Conservation (phyloP, 2,329 filamentous ascomycete genomes). For the Capronia epimyces region DNA sequence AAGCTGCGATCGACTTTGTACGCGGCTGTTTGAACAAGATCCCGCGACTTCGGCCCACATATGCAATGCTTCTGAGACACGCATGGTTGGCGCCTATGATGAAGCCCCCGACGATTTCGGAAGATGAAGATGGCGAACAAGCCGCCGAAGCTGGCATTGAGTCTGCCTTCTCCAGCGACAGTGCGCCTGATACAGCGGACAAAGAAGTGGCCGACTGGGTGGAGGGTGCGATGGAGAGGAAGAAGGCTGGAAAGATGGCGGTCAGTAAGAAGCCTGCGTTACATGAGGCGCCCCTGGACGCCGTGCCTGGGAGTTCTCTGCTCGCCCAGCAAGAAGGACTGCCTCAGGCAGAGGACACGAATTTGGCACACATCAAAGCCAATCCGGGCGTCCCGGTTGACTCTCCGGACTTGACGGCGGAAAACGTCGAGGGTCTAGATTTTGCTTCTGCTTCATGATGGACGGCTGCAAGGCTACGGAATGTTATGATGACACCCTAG, state of each 20-base stretch:
- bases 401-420: slow-evolving; percentile 22
- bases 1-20: slow-evolving; percentile 79
- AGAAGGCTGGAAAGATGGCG: slow-evolving; percentile 53
- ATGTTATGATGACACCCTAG: slow-evolving; percentile 10
- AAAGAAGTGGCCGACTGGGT: slow-evolving; percentile 86
- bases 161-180: slow-evolving; percentile 30
- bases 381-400: slow-evolving; percentile 25
- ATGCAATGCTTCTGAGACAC: slow-evolving; percentile 81
- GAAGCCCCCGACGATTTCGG: slow-evolving; percentile 68
- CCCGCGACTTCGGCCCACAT: slow-evolving; percentile 86
- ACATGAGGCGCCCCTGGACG: slow-evolving; percentile 79
- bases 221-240: slow-evolving; percentile 60
- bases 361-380: slow-evolving; percentile 12
- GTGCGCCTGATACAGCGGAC: slow-evolving; percentile 55
- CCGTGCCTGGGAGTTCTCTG: slow-evolving; percentile 45
- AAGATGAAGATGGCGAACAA: slow-evolving; percentile 61
- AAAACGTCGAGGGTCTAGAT: slow-evolving; percentile 27
- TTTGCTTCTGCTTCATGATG: slow-evolving; percentile 27
- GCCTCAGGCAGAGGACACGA: background rate
- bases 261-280: slow-evolving; percentile 67
- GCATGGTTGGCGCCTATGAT: slow-evolving; percentile 75
- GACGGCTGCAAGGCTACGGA: slow-evolving; percentile 2
- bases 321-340: slow-evolving; percentile 13
- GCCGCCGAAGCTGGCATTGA: slow-evolving; percentile 37
- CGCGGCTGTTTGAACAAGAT: slow-evolving; percentile 86